Conservation (phyloP, 2,329 filamentous ascomycete species). For the Colletotrichum gloeosporioides region DNA sequence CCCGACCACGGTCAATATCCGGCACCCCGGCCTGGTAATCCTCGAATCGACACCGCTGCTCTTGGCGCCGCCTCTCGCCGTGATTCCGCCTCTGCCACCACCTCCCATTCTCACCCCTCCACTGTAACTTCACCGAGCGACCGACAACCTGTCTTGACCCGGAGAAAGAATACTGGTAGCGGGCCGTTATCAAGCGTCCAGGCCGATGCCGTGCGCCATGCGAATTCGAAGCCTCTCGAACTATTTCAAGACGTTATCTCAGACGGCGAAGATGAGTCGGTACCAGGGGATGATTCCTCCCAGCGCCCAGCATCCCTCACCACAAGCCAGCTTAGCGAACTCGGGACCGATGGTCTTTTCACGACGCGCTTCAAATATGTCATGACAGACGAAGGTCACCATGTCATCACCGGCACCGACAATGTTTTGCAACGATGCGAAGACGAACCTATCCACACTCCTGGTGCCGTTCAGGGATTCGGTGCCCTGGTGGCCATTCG, state of each 20-base stretch:
- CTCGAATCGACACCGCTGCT: slow-evolving; percentile 32
- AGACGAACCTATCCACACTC: slow-evolving; percentile 89
- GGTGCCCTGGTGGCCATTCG: slow-evolving; percentile 77
- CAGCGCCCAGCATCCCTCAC: background rate
- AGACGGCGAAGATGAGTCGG: slow-evolving; percentile 28
- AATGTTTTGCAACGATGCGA: slow-evolving; percentile 81
- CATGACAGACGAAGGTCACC: slow-evolving; percentile 78
- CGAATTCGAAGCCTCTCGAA: slow-evolving; percentile 36
- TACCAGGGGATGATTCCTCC: background rate
- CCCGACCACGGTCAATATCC: slow-evolving; percentile 37
- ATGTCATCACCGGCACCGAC: slow-evolving; percentile 80
- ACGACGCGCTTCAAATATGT: slow-evolving; percentile 82
- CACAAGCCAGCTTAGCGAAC: background rate
- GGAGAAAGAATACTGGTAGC: slow-evolving; percentile 38
- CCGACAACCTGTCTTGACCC: slow-evolving; percentile 22
- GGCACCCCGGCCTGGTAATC: slow-evolving; percentile 31
- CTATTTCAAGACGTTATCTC: slow-evolving; percentile 26
- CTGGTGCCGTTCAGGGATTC: slow-evolving; percentile 82
- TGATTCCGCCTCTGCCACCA: background rate
- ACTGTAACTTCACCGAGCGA: slow-evolving; percentile 23
- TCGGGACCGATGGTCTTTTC: slow-evolving; percentile 43
- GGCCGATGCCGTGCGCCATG: slow-evolving; percentile 46
- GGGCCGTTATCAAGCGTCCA: slow-evolving; percentile 51
- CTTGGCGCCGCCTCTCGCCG: slow-evolving; percentile 24
- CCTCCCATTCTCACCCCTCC: background rate